Evolutionary conservation across 352 stramenopile genomes (phyloP).

Genomic region (Paralagenidium karlingii): DNA sequence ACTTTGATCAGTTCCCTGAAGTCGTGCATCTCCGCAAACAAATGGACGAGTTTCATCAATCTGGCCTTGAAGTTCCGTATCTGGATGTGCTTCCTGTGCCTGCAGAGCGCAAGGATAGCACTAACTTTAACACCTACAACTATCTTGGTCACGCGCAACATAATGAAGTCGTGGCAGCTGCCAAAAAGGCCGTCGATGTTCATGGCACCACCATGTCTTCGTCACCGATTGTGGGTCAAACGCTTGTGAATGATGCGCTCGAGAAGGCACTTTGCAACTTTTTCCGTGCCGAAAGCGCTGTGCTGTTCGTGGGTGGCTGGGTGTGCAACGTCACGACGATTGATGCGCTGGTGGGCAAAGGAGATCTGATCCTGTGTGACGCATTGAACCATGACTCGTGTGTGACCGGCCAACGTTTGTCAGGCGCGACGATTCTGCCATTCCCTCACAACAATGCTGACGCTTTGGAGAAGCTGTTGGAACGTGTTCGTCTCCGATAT

Average conservation of each 20-base stretch:
- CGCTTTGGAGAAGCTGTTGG: slow-evolving; percentile 60
- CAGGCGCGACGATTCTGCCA: slow-evolving; percentile 59
- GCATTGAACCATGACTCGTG: slow-evolving; percentile 73
- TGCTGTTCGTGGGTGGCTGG: slow-evolving; percentile 63
- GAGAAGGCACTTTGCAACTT: slow-evolving; percentile 49
- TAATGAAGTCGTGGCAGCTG: slow-evolving; percentile 27
- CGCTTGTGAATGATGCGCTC: slow-evolving; percentile 51
- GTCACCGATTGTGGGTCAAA: slow-evolving; percentile 69
- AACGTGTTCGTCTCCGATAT: slow-evolving; percentile 52
- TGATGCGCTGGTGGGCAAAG: slow-evolving; percentile 50
- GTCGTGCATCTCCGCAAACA: slow-evolving; percentile 42
- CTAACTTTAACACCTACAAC: slow-evolving; percentile 84
- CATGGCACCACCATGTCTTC: slow-evolving; percentile 75
- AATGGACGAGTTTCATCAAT: slow-evolving; percentile 62
- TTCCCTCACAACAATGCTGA: slow-evolving; percentile 72
- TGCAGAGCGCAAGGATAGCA: slow-evolving; percentile 55
- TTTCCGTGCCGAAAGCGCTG: slow-evolving; percentile 37
- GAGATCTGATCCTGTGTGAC: slow-evolving; percentile 66
- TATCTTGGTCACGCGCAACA: slow-evolving; percentile 67
- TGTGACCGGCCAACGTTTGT: slow-evolving; percentile 58
- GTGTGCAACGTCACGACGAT: slow-evolving; percentile 73
- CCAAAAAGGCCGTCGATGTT: slow-evolving; percentile 43
- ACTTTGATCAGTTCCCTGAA: slow-evolving; percentile 54
- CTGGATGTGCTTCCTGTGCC: slow-evolving; percentile 56
- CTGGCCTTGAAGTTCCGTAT: slow-evolving; percentile 54